Evolutionary conservation across 2,329 filamentous ascomycete species (phyloP).

Genomic region (Botrytis elliptica): DNA sequence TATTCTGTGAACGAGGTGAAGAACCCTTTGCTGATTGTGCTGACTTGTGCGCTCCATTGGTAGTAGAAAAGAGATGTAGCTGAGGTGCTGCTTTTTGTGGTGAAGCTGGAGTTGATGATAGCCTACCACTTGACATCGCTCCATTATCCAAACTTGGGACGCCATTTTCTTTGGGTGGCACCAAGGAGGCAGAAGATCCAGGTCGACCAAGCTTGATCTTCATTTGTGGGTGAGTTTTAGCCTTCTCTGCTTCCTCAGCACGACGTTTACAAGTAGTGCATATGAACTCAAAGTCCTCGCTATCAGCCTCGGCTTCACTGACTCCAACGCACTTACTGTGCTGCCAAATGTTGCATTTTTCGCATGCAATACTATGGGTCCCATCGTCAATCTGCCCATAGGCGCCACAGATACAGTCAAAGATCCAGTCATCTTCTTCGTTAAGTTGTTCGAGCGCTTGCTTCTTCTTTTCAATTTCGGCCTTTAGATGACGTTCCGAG

Average conservation of each 20-base stretch:
- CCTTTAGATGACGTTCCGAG: slow-evolving; percentile 78
- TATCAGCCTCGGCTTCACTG: slow-evolving; percentile 73
- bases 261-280: slow-evolving; percentile 75
- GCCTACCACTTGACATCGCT: slow-evolving; percentile 25
- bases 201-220: slow-evolving; percentile 55
- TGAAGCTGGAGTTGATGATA: slow-evolving; percentile 23
- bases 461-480: slow-evolving; percentile 76
- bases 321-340: slow-evolving; percentile 91
- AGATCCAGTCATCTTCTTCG: slow-evolving; percentile 78
- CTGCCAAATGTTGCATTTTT: slow-evolving; percentile 93
- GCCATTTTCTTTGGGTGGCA: slow-evolving; percentile 30
- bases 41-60: slow-evolving; percentile 22
- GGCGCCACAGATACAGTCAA: slow-evolving; percentile 89
- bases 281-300: slow-evolving; percentile 82
- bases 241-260: slow-evolving; percentile 58
- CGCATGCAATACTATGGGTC: slow-evolving; percentile 89
- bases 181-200: slow-evolving; percentile 47
- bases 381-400: slow-evolving; percentile 94
- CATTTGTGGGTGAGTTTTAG: slow-evolving; percentile 59
- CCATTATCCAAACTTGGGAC: slow-evolving; percentile 19
- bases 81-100: slow-evolving; percentile 24
- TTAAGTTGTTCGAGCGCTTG: slow-evolving; percentile 72
- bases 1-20: slow-evolving; percentile 15
- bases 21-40: slow-evolving; percentile 16
- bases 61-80: slow-evolving; percentile 23